Evolutionary conservation across 352 stramenopile genomes (phyloP), one percentile per base, ranked within the genome.

Genomic region (Globisporangium cystogenes): DNA sequence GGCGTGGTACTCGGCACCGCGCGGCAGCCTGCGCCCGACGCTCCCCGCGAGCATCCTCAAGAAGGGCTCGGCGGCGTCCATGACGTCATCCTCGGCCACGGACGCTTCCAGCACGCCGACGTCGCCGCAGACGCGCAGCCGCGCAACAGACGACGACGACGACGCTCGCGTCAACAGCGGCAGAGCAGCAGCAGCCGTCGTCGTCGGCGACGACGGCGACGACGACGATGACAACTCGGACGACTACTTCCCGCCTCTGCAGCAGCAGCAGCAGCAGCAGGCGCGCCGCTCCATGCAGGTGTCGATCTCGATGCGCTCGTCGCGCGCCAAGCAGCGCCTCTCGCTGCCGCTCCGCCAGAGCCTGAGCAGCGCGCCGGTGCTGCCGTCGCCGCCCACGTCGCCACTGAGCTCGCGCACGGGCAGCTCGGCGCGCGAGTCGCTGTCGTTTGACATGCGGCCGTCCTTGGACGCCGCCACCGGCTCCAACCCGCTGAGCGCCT

Each of bases 1-100:
- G 16, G 64, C 70, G 27, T 90, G 79, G 79, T 87, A 87, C 75
- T 74, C 70, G 43, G 79, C 73, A 12, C 76, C 76, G 26, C 71
- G 70, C 27, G 73, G 66, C 43, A 84, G 69, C 29, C 61, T 90
- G 42, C 75, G 88, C 65, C 67, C 71, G 0, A 62, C 75, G 12
- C 53, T 88, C 37, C 70, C 77, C 16, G 46, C 72, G 29, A 80
- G 57, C 33, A 53, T 90, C 41, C 68, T 90, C 51, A 82, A 86
- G 65, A 87, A 90, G 60, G 20, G 63, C 26, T 64, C 75, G 39
- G 58, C 54, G 29, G 76, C 70, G 36, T 59, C 53, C 33, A 47
- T 64, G 29, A 75, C 72, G 6, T 35, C 53, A 54, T 77, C 67
- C 8, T 62, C 62, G 0, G 40, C 55, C 47, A 69, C 67, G 8